A percentile compares a stretch with the other conserved stretches of the same genome.
Conservation (phyloP, 768 basidiomycete genomes). For the Suillus placidus region DNA sequence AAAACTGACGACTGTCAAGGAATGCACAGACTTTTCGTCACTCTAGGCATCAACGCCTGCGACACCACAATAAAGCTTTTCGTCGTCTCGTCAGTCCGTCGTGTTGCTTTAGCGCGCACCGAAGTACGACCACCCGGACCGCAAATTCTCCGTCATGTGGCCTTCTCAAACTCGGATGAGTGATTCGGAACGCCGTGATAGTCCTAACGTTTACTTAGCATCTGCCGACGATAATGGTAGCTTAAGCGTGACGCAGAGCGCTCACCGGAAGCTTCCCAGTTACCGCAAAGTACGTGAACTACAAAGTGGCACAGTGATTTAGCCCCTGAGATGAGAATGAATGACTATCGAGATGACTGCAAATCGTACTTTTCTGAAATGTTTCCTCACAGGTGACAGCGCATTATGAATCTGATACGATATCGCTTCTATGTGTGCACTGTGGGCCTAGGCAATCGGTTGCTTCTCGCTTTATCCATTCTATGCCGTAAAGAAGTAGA, state of each 20-base stretch:
- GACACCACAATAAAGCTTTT: not conserved
- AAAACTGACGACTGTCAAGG: not conserved
- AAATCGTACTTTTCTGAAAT: not conserved
- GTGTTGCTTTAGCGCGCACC: not conserved
- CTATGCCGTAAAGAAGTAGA: not conserved
- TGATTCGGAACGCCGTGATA: not conserved
- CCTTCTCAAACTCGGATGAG: not conserved
- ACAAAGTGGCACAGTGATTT: not conserved
- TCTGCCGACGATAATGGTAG: not conserved
- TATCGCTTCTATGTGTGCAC: not conserved
- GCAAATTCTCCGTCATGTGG: not conserved
- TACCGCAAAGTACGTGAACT: constrained; percentile 1
- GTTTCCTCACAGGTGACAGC: not conserved
- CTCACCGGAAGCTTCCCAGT: not conserved
- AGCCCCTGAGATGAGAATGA: not conserved
- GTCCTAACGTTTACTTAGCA: not conserved
- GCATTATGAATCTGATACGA: not conserved
- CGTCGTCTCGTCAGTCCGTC: not conserved
- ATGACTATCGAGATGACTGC: not conserved
- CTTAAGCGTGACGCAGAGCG: not conserved
- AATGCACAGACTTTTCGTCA: not conserved
- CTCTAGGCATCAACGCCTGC: not conserved
- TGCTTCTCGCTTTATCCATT: not conserved
- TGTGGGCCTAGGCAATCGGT: not conserved
- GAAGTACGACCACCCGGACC: not conserved